Evolutionary conservation across 257 asterid genomes (phyloP), one percentile per base, ranked within the genome.

Genomic region (Ophiorrhiza pumila): DNA sequence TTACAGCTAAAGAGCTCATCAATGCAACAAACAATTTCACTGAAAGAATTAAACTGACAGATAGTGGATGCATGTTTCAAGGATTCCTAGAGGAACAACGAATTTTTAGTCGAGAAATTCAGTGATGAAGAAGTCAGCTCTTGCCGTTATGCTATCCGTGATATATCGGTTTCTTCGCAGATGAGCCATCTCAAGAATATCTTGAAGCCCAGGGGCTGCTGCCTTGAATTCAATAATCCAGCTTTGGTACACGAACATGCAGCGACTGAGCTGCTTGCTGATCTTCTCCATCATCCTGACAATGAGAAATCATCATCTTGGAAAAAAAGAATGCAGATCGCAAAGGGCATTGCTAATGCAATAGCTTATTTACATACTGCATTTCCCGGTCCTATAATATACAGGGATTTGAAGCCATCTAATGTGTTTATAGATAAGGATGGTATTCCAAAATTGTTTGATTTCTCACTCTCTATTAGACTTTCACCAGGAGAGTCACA

Each of bases 401-500:
- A 37, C 37, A 56, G 74, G 60, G 65, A 72, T 41, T 18, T 65
- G 12, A 27, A 67, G 32, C 62, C 81, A 58, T 41, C 46, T 23
- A 77, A 58, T 18, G 73, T 77, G 56, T 32, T 77, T 4, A 37
- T 77, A 58, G 74, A 66, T 32, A 59, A 31, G 46, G 56, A 58
- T 72, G 69, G 77, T 13, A 42, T 47, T 72, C 64, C 77, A 39
- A 77, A 77, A 59, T 7, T 66, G 22, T 23, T 47, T 2, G 64
- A 77, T 52, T 71, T 77, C 73, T 72, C 77, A 4, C 9, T 3
- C 1, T 72, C 81, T 4, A 23, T 72, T 23, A 39, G 64, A 2
- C 53, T 77, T 31, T 71, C 77, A 11, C 81, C 50, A 0, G 81
- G 81, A 72, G 74, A 77, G 59, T 74, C 74, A 60, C 52, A 53